These are phyloP conservation scores for Scutellaria barbata DNA, from an alignment of 257 asterid genomes.

Conservation along the genomic window DNA sequence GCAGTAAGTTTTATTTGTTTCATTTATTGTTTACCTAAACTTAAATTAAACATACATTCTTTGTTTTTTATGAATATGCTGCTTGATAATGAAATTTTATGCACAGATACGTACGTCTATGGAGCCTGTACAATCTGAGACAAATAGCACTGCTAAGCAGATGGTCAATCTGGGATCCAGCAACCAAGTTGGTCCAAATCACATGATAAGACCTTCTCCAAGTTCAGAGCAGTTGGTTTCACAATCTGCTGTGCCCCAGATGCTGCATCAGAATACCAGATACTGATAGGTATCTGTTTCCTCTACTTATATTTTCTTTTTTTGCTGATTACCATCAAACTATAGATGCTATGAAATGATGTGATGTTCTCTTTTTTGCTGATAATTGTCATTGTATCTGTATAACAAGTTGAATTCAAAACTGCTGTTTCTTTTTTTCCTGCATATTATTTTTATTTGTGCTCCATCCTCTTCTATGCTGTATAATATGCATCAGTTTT, in stretches of 20 bases:
- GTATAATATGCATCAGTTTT: not conserved
- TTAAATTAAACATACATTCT: slow-evolving; percentile 5
- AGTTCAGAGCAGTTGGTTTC: slow-evolving; percentile 81
- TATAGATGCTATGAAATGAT: not conserved
- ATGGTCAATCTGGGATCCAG: slow-evolving; percentile 57
- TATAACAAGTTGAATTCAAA: not conserved
- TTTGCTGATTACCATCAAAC: slow-evolving; percentile 19
- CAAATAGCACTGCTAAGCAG: slow-evolving; percentile 50
- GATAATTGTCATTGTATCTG: not conserved
- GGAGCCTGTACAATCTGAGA: slow-evolving; percentile 66
- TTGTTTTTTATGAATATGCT: not conserved
- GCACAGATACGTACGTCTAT: slow-evolving; percentile 60
- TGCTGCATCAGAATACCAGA: slow-evolving; percentile 70
- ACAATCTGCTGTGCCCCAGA: slow-evolving; percentile 66
- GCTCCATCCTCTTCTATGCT: not conserved
- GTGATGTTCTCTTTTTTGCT: not conserved
- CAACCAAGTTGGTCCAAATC: slow-evolving; percentile 58
- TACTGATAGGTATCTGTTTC: slow-evolving; percentile 54
- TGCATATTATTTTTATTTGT: not conserved
- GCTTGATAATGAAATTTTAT: slow-evolving; percentile 29
- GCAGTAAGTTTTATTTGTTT: slow-evolving; percentile 54
- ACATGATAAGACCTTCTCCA: slow-evolving; percentile 67
- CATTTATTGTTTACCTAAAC: not conserved
- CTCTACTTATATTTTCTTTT: slow-evolving; percentile 3
- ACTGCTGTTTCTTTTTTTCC: not conserved